These are phyloP conservation scores for Otatea glauca DNA, from an alignment of 176 grass and related monocot genomes.

Conservation along the genomic window DNA sequence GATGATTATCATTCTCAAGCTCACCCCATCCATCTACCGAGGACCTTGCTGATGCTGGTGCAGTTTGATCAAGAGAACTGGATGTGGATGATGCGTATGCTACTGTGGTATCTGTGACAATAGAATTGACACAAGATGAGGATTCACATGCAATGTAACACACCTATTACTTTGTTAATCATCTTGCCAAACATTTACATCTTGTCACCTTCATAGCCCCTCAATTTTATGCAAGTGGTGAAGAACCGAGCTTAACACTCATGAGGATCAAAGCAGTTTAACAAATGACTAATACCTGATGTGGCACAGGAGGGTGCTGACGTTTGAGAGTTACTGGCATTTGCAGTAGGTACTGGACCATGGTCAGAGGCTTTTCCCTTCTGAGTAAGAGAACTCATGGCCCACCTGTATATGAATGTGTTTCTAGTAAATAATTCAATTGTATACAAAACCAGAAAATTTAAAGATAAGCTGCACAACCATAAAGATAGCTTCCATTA, in stretches of 20 bases:
- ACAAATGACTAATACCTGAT: slow-evolving; percentile 61
- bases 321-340: slow-evolving; percentile 54
- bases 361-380: slow-evolving; percentile 91
- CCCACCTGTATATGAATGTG: slow-evolving; percentile 72
- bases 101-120: slow-evolving; percentile 42
- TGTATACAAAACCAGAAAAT: slow-evolving; percentile 17
- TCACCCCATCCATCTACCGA: slow-evolving; percentile 91
- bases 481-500: slow-evolving; percentile 4
- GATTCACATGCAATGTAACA: slow-evolving; percentile 30
- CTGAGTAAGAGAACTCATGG: slow-evolving; percentile 93
- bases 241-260: slow-evolving; percentile 25
- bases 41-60: slow-evolving; percentile 72
- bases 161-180: neutral
- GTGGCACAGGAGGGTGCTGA: slow-evolving; percentile 57
- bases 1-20: slow-evolving; percentile 61
- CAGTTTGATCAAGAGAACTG: slow-evolving; percentile 65
- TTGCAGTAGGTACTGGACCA: slow-evolving; percentile 66
- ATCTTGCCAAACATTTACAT: slow-evolving; percentile 14
- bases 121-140: slow-evolving; percentile 38
- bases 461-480: slow-evolving; percentile 9
- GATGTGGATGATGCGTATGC: slow-evolving; percentile 55
- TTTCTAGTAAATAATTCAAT: slow-evolving; percentile 39
- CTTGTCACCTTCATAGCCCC: neutral
- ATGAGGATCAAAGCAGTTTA: slow-evolving; percentile 9
- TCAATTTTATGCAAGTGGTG: slow-evolving; percentile 14